These are phyloP conservation scores for Zygosaccharomyces pseudobailii DNA, from an alignment of 1,139 yeast species.

Conservation along the genomic window DNA sequence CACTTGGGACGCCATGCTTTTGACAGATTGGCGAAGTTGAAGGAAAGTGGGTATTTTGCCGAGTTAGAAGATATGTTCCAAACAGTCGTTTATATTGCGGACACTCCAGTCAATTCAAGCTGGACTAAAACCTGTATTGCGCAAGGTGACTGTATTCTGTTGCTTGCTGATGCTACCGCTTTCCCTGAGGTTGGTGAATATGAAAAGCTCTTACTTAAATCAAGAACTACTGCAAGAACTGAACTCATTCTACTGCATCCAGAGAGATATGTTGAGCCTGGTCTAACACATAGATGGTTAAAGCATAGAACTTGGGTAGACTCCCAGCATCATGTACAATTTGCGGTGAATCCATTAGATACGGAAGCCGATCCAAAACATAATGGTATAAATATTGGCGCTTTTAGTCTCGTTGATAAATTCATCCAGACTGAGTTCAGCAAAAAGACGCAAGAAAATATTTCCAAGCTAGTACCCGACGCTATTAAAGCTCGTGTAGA, in stretches of 20 bases:
- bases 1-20: conserved; percentile 92
- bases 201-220: conserved; percentile 67
- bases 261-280: conserved; percentile 76
- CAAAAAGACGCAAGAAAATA: conserved; percentile 30
- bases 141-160: conserved; percentile 85
- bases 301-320: conserved; percentile 85
- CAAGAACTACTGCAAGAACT: conserved; percentile 82
- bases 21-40: conserved; percentile 78
- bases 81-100: conserved; percentile 83
- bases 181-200: conserved; percentile 78
- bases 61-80: conserved; percentile 87
- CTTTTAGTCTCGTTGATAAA: conserved; percentile 26
- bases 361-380: conserved; percentile 11
- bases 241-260: conserved; percentile 83
- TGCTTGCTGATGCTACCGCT: conserved; percentile 65
- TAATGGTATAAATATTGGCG: conserved; percentile 15
- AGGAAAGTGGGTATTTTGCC: conserved; percentile 83
- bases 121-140: conserved; percentile 94
- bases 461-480: conserved; percentile 31
- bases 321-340: conserved; percentile 84
- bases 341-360: conserved; percentile 21
- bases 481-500: conserved; percentile 35
- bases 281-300: conserved; percentile 81
- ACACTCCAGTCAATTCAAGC: conserved; percentile 71
- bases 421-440: conserved; percentile 31